A percentile compares a stretch with the other conserved stretches of the same genome.
Conservation (phyloP, 2,329 filamentous ascomycete species). For the Fusarium nygamai region DNA sequence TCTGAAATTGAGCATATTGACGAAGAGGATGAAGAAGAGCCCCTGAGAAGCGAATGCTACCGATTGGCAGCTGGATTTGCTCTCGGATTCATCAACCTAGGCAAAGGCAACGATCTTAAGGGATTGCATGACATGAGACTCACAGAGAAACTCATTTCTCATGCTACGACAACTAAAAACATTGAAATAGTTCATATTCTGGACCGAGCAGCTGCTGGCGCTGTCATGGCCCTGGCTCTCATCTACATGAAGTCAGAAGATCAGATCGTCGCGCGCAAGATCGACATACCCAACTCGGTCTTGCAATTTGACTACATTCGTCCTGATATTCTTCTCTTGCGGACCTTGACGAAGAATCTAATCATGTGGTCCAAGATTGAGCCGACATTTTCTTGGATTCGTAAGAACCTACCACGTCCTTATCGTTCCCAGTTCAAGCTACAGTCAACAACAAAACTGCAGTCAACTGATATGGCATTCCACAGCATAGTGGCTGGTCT, state of each 20-base stretch:
- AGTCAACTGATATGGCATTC: slow-evolving; percentile 87
- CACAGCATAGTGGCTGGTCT: slow-evolving; percentile 92
- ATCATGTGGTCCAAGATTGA: slow-evolving; percentile 92
- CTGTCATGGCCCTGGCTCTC: slow-evolving; percentile 86
- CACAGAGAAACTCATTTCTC: slow-evolving; percentile 84
- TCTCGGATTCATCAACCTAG: slow-evolving; percentile 92
- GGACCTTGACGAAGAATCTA: slow-evolving; percentile 87
- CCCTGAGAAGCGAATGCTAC: slow-evolving; percentile 93
- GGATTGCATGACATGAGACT: slow-evolving; percentile 94
- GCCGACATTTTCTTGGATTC: slow-evolving; percentile 79
- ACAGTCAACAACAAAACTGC: slow-evolving; percentile 67
- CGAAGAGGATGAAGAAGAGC: slow-evolving; percentile 81
- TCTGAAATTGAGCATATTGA: slow-evolving; percentile 94
- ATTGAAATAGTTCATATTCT: slow-evolving; percentile 92
- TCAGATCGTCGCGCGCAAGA: slow-evolving; percentile 84
- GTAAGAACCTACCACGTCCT: slow-evolving; percentile 74
- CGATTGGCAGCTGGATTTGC: slow-evolving; percentile 93
- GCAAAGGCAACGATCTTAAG: slow-evolving; percentile 86
- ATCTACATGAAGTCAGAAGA: slow-evolving; percentile 99
- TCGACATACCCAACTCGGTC: slow-evolving; percentile 89
- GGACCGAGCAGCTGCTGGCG: slow-evolving; percentile 92
- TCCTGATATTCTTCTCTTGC: slow-evolving; percentile 89
- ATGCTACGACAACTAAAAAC: slow-evolving; percentile 89
- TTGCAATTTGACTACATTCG: slow-evolving; percentile 96
- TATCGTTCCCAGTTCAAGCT: slow-evolving; percentile 74